Conservation (phyloP, 108 stramenopile genomes). For the Cyclotella sp. region DNA sequence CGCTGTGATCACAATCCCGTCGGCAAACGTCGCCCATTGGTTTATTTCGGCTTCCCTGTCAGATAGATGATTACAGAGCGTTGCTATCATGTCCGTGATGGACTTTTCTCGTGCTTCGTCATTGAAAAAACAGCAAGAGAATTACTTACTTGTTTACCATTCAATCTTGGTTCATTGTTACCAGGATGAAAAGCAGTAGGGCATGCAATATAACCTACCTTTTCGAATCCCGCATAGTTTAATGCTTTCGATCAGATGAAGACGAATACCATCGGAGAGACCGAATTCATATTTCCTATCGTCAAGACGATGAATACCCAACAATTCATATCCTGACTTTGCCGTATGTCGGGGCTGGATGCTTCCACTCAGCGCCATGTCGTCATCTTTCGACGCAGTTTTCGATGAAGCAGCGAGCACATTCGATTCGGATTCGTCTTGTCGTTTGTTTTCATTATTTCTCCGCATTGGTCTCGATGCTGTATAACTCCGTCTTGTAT, state of each 20-base stretch:
- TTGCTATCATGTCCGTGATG: slow-evolving; percentile 29
- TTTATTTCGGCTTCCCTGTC: slow-evolving; percentile 24
- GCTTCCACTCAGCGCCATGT: background rate
- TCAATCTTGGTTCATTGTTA: too few species aligned
- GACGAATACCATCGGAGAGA: slow-evolving; percentile 14
- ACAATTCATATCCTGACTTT: slow-evolving; percentile 4
- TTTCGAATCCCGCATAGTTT: slow-evolving; percentile 16
- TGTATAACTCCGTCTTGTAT: slow-evolving; percentile 25
- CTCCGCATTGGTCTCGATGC: background rate
- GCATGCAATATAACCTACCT: background rate
- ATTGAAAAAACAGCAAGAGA: background rate
- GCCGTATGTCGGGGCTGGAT: background rate
- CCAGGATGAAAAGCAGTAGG: too few species aligned
- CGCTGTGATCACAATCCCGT: slow-evolving; percentile 15
- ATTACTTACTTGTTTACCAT: background rate
- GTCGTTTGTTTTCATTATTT: background rate
- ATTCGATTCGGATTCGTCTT: background rate
- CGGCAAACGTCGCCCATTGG: slow-evolving; percentile 33
- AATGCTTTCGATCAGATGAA: slow-evolving; percentile 28
- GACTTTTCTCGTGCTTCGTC: slow-evolving; percentile 31
- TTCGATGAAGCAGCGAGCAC: background rate
- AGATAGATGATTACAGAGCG: slow-evolving; percentile 37
- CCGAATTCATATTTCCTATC: slow-evolving; percentile 1
- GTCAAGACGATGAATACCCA: background rate
- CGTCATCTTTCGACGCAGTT: background rate